Base-by-base conservation (phyloP, 208 protist species). In the Trypanosoma theileri region DNA sequence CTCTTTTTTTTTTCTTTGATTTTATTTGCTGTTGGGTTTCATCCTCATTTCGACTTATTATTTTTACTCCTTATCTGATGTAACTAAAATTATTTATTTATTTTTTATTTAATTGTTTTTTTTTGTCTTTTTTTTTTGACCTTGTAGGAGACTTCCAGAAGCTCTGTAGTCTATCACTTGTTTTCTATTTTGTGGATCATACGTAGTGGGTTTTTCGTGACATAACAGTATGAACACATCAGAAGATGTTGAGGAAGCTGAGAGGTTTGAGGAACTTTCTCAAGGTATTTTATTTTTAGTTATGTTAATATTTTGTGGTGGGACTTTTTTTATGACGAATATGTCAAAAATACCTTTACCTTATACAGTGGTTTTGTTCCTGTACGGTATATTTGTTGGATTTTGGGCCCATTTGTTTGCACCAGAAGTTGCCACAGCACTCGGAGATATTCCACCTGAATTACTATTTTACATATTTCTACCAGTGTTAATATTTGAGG, bases 401-500 rank as follows among this genome's bases (percentile, higher is more conserved):
- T 78, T 68, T 41, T 48, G 88, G 9, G 52, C 83, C n/a, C 59
- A 76, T 51, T 77, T 72, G 76, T 48, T 89, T 31, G 79, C 75
- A 26, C 79, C 79, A 10, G 80, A 83, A 21, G 83, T 90, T 51
- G 61, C 79, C 13, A 52, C 60, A 45, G 78, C 86, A 9, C 80
- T 93, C 14, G 82, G 84, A 22, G 56, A 60, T 26, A 95, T 95
- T 51, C 84, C 88, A 22, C 85, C 88, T 2, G 81, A 95, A 61
- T 66, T 95, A 16, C 70, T 97, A 41, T 93, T 95, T 51, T 87
- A 91, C 68, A 93, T 95, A 44, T 97, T 97, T 68, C 71, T 97
- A 10, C 92, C 92, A 1, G 88, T 94, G 17, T 85, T 97, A 46
- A 93, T 97, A 58, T 95, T 97, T 69, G 89, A 93, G 57, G 88